These are phyloP conservation scores for Fraxinus angustifolia DNA, from an alignment of 305 asterid species.

Conservation along the genomic window DNA sequence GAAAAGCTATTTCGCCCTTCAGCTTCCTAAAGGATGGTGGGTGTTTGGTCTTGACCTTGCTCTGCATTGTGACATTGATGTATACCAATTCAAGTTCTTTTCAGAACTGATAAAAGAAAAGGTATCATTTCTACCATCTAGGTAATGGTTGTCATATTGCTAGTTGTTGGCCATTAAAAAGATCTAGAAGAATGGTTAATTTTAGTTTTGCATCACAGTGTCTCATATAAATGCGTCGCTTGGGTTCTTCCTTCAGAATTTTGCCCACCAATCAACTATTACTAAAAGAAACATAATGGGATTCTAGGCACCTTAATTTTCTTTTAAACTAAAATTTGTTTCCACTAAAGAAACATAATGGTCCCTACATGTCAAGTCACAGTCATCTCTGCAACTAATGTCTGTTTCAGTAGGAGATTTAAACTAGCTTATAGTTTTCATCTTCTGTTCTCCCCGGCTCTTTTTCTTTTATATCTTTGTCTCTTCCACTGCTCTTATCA, in stretches of 20 bases:
- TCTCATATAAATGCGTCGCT: not conserved
- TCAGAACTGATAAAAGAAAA: slow-evolving; percentile 75
- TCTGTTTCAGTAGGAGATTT: not conserved
- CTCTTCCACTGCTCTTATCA: not conserved
- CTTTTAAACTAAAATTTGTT: not conserved
- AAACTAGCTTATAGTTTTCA: not conserved
- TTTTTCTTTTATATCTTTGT: not conserved
- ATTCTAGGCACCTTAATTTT: not conserved
- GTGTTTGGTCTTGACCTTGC: slow-evolving; percentile 96
- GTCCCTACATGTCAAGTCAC: not conserved
- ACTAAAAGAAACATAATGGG: not conserved
- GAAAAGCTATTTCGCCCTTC: slow-evolving; percentile 94
- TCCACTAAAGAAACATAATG: not conserved
- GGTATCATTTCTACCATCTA: slow-evolving; percentile 41
- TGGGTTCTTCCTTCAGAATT: not conserved
- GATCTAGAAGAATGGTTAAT: not conserved
- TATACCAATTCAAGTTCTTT: slow-evolving; percentile 91
- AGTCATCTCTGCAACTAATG: not conserved
- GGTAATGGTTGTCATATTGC: not conserved
- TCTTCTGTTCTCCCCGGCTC: not conserved
- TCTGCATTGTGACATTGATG: slow-evolving; percentile 90
- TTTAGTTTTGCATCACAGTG: not conserved
- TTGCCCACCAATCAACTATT: not conserved
- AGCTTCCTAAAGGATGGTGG: slow-evolving; percentile 98
- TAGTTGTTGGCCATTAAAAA: not conserved